phyloP scores from a whole-genome alignment of 2,329 filamentous ascomycete species.

The Colletotrichum lindemuthianum region DNA sequence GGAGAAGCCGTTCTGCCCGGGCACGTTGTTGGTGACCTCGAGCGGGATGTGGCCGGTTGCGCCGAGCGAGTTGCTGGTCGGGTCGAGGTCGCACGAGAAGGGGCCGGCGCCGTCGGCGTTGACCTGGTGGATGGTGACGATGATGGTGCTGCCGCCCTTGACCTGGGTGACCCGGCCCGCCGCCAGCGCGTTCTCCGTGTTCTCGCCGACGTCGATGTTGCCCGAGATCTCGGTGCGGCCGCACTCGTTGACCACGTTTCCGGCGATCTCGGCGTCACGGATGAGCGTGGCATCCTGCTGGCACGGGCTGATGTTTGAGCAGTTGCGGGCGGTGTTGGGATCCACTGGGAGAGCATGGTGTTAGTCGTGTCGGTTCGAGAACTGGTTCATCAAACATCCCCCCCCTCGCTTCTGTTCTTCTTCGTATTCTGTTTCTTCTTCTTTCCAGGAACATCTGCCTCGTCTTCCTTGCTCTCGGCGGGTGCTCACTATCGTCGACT shows the following conservation, averaged over 20 bases:
- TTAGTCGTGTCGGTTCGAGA: constrained; percentile 13
- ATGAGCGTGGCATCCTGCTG: constrained; percentile 74
- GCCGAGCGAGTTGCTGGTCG: constrained; percentile 55
- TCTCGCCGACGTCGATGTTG: constrained; percentile 69
- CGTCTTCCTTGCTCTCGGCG: no score
- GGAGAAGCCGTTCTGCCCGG: constrained; percentile 66
- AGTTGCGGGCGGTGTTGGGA: constrained; percentile 67
- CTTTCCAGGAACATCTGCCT: no score
- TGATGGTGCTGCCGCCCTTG: constrained; percentile 54
- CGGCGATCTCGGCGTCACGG: constrained; percentile 62
- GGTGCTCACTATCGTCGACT: neutral
- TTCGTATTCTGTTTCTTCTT: neutral
- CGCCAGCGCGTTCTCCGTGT: constrained; percentile 62
- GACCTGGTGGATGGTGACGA: constrained; percentile 63
- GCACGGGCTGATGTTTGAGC: constrained; percentile 71
- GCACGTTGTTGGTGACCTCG: constrained; percentile 67
- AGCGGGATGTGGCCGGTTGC: constrained; percentile 56
- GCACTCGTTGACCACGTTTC: constrained; percentile 67
- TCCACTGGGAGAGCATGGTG: constrained; percentile 52
- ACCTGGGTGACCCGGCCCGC: constrained; percentile 60
- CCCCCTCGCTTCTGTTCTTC: no score
- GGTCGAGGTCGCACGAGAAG: constrained; percentile 63
- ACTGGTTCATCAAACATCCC: no score
- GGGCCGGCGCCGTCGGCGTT: constrained; percentile 66
- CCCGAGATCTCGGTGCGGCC: constrained; percentile 70